Base-by-base conservation (phyloP, 768 basidiomycete genomes). In the Suillus alpinus region DNA sequence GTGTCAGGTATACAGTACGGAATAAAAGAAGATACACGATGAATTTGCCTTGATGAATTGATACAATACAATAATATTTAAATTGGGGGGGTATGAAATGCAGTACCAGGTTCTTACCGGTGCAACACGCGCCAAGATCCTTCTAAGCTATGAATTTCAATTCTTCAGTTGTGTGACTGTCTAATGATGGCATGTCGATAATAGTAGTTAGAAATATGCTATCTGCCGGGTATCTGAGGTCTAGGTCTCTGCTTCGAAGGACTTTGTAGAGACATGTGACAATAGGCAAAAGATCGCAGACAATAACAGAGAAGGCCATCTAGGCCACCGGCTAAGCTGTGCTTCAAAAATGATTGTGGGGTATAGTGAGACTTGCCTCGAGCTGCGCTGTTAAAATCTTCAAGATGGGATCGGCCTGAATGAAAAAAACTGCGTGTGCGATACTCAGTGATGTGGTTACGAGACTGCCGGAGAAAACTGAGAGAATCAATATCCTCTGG, bases 231-330 rank as follows among this genome's bases (percentile, higher is more conserved):
- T 13, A 18, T 23, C 10, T 51, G 20, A 46, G 10, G 46, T 62
- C 59, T 16, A 55, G 13, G 31, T 56, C 63, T 18, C 49, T 64
- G 0, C 43, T 50, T 36, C 44, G 61, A 20, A 67, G 31, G 44
- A 56, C 46, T 31, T 59, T 61, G 40, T 63, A 58, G 49, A 67
- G 9, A 6, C 18, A 56, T 14, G 58, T 67, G n/a, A 67, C 63
- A 26, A 68, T 44, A 37, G 61, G 58, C 43, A 68, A 61, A 55
- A 63, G 58, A 18, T 68, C 56, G 49, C 68, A 65, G 18, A 62
- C 51, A 44, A 59, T 53, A 6, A 69, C 57, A 53, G 59, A 52
- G 12, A 69, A 20, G 5, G 58, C 60, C 59, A 63, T 62, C 68
- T 69, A 36, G 59, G 5, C 14, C 2, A 36, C 18, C 34, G 34